Evolutionary conservation across 1,284 basidiomycete species (phyloP).

Genomic region (Leccinum cinnamomeum): DNA sequence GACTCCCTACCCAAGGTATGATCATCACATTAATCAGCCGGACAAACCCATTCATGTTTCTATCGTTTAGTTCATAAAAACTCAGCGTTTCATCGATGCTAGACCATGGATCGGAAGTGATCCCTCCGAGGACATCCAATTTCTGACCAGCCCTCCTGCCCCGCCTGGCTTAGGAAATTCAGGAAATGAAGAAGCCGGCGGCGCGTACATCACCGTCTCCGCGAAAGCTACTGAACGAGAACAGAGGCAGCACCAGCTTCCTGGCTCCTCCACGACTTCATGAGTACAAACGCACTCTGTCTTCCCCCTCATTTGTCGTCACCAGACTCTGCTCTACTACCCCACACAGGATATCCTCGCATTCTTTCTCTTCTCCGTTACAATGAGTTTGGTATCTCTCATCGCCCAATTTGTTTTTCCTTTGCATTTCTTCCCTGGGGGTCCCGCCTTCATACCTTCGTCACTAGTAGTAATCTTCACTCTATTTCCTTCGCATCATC

Average conservation of each 20-base stretch:
- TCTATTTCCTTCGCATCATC: slow-evolving; percentile 29
- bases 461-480: slow-evolving; percentile 33
- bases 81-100: slow-evolving; percentile 72
- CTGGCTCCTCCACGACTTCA: slow-evolving; percentile 30
- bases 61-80: slow-evolving; percentile 73
- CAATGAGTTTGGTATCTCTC: slow-evolving; percentile 29
- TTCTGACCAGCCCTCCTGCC: slow-evolving; percentile 52
- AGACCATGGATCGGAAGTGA: slow-evolving; percentile 74
- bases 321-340: slow-evolving; percentile 25
- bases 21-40: slow-evolving; percentile 3
- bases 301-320: slow-evolving; percentile 13
- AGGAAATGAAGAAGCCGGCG: slow-evolving; percentile 65
- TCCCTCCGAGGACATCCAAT: slow-evolving; percentile 60
- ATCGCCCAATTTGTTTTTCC: slow-evolving; percentile 24
- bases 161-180: slow-evolving; percentile 66
- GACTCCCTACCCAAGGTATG: slow-evolving; percentile 94
- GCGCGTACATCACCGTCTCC: slow-evolving; percentile 83
- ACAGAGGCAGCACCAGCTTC: slow-evolving; percentile 30
- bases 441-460: slow-evolving; percentile 33
- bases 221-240: slow-evolving; percentile 69
- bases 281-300: slow-evolving; percentile 24
- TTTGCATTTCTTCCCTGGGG: slow-evolving; percentile 24
- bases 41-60: slow-evolving; percentile 7
- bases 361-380: slow-evolving; percentile 17
- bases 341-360: slow-evolving; percentile 33